Conservation (phyloP, 441 rosid genomes). For the Populus hybrid region DNA sequence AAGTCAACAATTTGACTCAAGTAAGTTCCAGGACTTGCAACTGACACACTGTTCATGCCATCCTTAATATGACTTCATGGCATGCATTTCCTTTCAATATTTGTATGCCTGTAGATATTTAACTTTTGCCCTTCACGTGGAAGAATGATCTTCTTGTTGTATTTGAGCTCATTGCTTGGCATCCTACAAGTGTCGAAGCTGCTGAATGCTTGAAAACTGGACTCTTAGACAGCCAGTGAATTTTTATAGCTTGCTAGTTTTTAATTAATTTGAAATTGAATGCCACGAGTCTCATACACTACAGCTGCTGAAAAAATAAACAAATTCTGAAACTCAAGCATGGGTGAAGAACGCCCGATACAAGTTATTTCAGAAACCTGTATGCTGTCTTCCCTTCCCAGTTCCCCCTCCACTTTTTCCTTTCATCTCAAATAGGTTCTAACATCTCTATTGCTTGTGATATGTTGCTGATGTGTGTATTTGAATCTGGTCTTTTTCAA, state of each 20-base stretch:
- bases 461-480: neutral
- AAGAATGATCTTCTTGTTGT: neutral
- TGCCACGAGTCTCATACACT: neutral
- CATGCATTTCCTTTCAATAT: neutral
- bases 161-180: neutral
- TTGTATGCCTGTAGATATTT: neutral
- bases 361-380: neutral
- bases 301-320: neutral
- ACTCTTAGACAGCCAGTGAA: neutral
- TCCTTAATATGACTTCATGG: neutral
- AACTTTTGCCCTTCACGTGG: neutral
- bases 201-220: neutral
- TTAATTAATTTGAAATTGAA: neutral
- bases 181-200: neutral
- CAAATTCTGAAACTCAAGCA: neutral
- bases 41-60: neutral
- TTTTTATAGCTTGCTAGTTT: neutral
- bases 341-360: neutral
- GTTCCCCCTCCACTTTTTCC: neutral
- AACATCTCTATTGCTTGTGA: neutral
- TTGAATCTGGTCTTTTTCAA: neutral
- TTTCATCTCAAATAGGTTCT: neutral
- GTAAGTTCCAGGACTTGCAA: constrained; percentile 44
- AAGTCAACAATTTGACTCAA: constrained; percentile 97
- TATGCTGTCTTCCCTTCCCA: neutral